Conservation (phyloP, 352 stramenopile species). For the Pythium dissotocum region DNA sequence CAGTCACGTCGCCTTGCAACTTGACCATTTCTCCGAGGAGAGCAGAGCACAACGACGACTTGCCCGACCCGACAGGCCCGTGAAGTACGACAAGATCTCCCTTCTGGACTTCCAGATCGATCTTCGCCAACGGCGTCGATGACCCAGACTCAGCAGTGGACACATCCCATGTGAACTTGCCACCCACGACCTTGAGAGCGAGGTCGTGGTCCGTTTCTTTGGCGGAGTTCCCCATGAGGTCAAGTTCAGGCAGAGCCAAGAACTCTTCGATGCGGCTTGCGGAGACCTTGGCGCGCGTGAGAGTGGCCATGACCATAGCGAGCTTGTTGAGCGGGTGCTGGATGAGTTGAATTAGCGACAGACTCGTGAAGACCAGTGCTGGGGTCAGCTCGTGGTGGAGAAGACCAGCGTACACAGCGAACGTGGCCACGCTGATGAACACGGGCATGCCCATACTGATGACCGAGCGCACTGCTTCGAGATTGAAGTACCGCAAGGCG, state of each 20-base stretch:
- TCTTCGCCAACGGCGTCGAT: background rate
- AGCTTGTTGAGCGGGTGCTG: conserved; percentile 35
- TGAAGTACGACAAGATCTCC: conserved; percentile 89
- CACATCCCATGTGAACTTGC: background rate
- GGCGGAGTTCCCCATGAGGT: background rate
- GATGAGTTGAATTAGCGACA: conserved; percentile 82
- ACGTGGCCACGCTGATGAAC: conserved; percentile 51
- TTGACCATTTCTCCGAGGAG: conserved; percentile 88
- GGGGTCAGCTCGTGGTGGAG: conserved; percentile 87
- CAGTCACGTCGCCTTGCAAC: conserved; percentile 7
- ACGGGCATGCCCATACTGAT: conserved; percentile 38
- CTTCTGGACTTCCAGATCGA: background rate
- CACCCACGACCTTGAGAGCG: background rate
- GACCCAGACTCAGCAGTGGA: background rate
- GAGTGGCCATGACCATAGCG: background rate
- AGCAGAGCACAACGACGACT: conserved; percentile 90
- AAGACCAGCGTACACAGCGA: conserved; percentile 42
- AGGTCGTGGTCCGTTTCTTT: background rate
- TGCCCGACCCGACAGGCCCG: conserved; percentile 89
- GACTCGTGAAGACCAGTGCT: conserved; percentile 62
- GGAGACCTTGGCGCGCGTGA: background rate
- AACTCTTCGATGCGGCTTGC: background rate
- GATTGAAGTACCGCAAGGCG: background rate
- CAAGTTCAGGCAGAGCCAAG: background rate
- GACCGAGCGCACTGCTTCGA: background rate